Conservation (phyloP, 116 monocot species). For the Iris pallida region DNA sequence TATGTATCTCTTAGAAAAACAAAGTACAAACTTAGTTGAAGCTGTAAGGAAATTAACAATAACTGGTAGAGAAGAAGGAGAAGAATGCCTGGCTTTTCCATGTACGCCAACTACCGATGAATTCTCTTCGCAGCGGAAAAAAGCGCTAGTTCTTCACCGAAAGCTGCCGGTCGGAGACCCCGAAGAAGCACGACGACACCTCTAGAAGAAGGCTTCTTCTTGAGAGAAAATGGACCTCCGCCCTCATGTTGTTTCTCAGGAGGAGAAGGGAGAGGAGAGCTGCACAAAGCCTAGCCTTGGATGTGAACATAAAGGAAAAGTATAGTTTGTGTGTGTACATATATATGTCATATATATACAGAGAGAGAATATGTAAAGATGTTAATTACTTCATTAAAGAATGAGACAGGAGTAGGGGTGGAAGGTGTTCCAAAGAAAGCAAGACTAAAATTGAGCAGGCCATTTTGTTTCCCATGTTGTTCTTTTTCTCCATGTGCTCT, state of each 20-base stretch:
- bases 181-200: not conserved
- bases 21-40: not conserved
- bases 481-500: no score
- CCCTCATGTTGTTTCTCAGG: slow-evolving; percentile 4
- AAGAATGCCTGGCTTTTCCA: slow-evolving; percentile 36
- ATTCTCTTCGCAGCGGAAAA: not conserved
- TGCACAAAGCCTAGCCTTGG: not conserved
- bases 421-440: not conserved
- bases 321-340: not conserved
- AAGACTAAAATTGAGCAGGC: not conserved
- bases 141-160: not conserved
- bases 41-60: not conserved
- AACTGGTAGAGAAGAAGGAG: not conserved
- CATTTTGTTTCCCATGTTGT: no score
- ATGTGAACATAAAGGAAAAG: not conserved
- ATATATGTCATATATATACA: not conserved
- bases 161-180: not conserved
- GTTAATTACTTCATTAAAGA: slow-evolving; percentile 2
- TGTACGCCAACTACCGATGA: slow-evolving; percentile 30
- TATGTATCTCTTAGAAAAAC: slow-evolving; percentile 1
- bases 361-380: not conserved
- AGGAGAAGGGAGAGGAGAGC: not conserved
- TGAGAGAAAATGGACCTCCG: not conserved
- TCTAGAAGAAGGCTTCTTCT: not conserved
- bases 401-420: slow-evolving; percentile 2